phyloP scores from a whole-genome alignment of 441 rosid genomes.

The Viola pubescens region DNA sequence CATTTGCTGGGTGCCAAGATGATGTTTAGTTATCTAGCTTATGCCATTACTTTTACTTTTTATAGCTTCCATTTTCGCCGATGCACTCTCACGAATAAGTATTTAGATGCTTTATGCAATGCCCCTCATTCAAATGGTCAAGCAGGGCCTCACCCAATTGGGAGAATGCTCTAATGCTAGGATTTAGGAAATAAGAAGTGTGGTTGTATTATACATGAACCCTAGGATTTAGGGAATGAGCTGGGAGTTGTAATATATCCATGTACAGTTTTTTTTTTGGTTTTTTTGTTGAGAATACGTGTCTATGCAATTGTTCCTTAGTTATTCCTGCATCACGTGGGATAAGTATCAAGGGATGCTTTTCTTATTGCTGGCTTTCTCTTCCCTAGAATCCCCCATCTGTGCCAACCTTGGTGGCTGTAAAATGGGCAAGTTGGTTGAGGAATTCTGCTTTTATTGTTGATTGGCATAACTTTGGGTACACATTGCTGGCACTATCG shows the following conservation, averaged over 20 bases:
- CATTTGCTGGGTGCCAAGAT: neutral
- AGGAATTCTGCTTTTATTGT: constrained; percentile 60
- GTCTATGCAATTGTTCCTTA: neutral
- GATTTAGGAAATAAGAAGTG: too few relatives aligned
- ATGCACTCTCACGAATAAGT: neutral
- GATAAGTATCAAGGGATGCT: neutral
- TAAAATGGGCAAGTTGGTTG: constrained; percentile 86
- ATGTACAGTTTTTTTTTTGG: neutral
- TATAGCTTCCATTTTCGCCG: neutral
- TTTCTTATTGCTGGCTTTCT: neutral
- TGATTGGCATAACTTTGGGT: constrained; percentile 99
- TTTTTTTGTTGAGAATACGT: neutral
- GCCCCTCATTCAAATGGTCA: too few relatives aligned
- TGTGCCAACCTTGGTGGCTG: constrained; percentile 75
- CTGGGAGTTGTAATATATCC: too few relatives aligned
- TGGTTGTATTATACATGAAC: too few relatives aligned
- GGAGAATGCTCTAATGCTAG: too few relatives aligned
- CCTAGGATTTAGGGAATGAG: too few relatives aligned
- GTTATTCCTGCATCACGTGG: neutral
- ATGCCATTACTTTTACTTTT: neutral
- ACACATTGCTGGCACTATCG: constrained; percentile 77
- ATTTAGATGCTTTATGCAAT: too few relatives aligned
- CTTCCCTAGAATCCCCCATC: constrained; percentile 87
- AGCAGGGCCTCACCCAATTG: too few relatives aligned
- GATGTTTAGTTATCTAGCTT: neutral